phyloP scores from a whole-genome alignment of 2,329 filamentous ascomycete genomes.

The Fusarium dimerum region DNA sequence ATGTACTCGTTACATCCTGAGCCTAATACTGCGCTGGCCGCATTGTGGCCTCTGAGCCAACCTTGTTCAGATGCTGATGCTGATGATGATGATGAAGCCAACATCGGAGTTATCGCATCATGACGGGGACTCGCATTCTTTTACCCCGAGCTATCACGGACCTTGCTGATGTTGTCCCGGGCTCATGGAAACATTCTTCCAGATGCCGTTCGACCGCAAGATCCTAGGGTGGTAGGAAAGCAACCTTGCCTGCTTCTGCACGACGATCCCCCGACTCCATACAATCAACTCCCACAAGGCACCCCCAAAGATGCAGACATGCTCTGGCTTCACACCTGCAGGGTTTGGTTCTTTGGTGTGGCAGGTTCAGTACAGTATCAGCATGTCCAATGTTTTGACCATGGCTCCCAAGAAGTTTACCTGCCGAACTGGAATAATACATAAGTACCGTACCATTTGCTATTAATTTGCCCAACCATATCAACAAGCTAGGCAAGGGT shows the following conservation, averaged over 20 bases:
- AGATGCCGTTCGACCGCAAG: conserved; percentile 21
- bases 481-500: neutral
- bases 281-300: conserved; percentile 20
- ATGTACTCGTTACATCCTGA: too few species aligned
- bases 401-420: neutral
- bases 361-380: neutral
- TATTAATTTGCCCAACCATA: neutral
- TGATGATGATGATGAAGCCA: too few species aligned
- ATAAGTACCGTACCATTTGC: neutral
- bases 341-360: neutral
- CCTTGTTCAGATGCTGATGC: too few species aligned
- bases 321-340: conserved; percentile 11
- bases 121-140: conserved; percentile 2
- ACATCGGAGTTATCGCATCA: conserved; percentile 1
- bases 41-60: too few species aligned
- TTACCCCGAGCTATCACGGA: conserved; percentile 14
- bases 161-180: conserved; percentile 11
- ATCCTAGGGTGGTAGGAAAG: conserved; percentile 7
- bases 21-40: too few species aligned
- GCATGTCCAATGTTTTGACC: neutral
- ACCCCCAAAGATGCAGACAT: conserved; percentile 3
- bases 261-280: conserved; percentile 25
- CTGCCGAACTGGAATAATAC: neutral
- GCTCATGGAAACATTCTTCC: conserved; percentile 21
- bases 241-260: conserved; percentile 18